These are phyloP conservation scores for Coniella vitis DNA, from an alignment of 2,329 filamentous ascomycete genomes.

Conservation along the genomic window DNA sequence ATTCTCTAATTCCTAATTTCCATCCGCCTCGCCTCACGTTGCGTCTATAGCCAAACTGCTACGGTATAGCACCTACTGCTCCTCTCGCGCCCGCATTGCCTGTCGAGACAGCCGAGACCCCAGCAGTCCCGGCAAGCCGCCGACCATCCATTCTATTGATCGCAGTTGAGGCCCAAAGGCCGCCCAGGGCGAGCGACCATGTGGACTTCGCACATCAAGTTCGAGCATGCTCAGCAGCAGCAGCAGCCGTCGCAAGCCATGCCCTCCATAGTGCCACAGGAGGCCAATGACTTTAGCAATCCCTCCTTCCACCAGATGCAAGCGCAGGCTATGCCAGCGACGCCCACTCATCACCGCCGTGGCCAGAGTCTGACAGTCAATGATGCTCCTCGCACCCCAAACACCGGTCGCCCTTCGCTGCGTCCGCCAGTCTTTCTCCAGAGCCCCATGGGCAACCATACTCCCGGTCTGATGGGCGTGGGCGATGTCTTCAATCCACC, in stretches of 20 bases:
- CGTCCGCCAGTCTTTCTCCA: conserved; percentile 16
- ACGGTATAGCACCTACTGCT: background rate
- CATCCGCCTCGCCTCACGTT: no score
- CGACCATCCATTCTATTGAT: background rate
- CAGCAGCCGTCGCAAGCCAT: background rate
- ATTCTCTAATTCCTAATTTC: no score
- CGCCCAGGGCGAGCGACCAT: conserved; percentile 6
- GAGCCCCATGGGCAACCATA: conserved; percentile 13
- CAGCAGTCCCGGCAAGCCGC: background rate
- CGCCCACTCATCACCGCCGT: conserved; percentile 13
- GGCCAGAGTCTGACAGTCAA: conserved; percentile 14
- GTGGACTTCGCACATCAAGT: conserved; percentile 15
- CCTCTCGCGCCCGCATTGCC: background rate
- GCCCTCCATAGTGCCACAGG: background rate
- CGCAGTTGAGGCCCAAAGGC: background rate
- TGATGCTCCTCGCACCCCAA: conserved; percentile 13
- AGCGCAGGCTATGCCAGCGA: conserved; percentile 12
- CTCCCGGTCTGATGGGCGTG: conserved; percentile 12
- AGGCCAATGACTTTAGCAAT: conserved; percentile 14
- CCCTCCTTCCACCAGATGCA: conserved; percentile 13
- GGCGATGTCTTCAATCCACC: conserved; percentile 13
- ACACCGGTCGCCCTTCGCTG: conserved; percentile 5
- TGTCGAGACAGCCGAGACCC: background rate
- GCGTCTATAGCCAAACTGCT: no score
- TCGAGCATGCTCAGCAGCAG: conserved; percentile 14